Conservation (phyloP, 495 filamentous ascomycete species). For the Rostrohypoxylon terebratum region DNA sequence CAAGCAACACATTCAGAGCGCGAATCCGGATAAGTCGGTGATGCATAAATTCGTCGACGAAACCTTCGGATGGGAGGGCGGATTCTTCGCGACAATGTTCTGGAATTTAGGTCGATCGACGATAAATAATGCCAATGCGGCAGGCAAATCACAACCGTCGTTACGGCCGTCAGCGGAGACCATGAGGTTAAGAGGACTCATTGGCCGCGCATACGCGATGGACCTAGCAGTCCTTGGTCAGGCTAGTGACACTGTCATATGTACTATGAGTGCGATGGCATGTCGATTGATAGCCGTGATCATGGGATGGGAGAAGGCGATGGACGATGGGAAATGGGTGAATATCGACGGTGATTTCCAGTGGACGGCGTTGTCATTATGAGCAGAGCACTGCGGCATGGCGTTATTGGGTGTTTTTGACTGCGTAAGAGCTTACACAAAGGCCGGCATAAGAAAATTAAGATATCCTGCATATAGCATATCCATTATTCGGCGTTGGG, state of each 20-base stretch:
- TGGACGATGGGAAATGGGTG: constrained; percentile 68
- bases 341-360: constrained; percentile 78
- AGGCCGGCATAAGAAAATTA: constrained; percentile 25
- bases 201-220: constrained; percentile 76
- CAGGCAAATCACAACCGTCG: constrained; percentile 25
- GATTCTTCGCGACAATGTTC: constrained; percentile 77
- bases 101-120: constrained; percentile 68
- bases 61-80: constrained; percentile 78
- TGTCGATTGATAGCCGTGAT: constrained; percentile 79
- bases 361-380: constrained; percentile 62
- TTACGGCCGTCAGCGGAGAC: constrained; percentile 61
- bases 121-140: constrained; percentile 46
- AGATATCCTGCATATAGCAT: constrained; percentile 45
- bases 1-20: constrained; percentile 60
- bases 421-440: constrained; percentile 16
- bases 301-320: constrained; percentile 79
- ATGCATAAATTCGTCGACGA: constrained; percentile 72
- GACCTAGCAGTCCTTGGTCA: constrained; percentile 75
- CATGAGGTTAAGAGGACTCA: constrained; percentile 68
- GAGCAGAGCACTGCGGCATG: constrained; percentile 18
- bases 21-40: constrained; percentile 49
- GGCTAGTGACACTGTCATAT: constrained; percentile 71
- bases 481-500: constrained; percentile 33
- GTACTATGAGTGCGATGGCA: constrained; percentile 71
- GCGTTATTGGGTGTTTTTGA: constrained; percentile 43